These are phyloP conservation scores for Leptomonas pyrrhocoris DNA, from an alignment of 208 protist genomes.

Conservation along the genomic window DNA sequence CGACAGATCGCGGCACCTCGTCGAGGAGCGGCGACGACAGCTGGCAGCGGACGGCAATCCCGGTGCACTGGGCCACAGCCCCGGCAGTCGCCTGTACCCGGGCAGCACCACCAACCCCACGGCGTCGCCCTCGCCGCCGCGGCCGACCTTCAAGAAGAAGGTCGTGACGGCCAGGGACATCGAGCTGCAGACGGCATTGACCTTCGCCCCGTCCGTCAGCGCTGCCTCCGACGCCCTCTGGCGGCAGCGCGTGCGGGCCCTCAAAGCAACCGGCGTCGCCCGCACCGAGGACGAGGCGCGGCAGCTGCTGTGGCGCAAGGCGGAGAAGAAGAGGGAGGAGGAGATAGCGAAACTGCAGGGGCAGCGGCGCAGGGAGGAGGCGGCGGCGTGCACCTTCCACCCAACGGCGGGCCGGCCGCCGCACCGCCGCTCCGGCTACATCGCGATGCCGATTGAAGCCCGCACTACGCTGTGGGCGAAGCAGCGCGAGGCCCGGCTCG, in stretches of 20 bases:
- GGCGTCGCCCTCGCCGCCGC: background rate
- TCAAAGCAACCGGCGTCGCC: conserved; percentile 47
- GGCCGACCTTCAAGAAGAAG: conserved; percentile 32
- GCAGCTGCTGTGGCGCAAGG: conserved; percentile 63
- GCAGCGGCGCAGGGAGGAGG: conserved; percentile 35
- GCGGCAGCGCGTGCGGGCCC: conserved; percentile 43
- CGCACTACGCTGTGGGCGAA: conserved; percentile 55
- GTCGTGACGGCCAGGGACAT: conserved; percentile 41
- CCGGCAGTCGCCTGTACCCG: conserved; percentile 30
- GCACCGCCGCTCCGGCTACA: conserved; percentile 37
- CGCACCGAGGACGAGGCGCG: conserved; percentile 48
- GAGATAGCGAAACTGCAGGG: conserved; percentile 33
- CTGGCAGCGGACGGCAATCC: conserved; percentile 21
- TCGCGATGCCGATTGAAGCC: conserved; percentile 42
- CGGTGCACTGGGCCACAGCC: conserved; percentile 24
- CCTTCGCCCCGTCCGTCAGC: conserved; percentile 58
- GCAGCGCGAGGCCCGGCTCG: conserved; percentile 56
- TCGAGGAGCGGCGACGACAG: conserved; percentile 42
- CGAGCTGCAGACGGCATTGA: conserved; percentile 42
- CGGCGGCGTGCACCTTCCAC: conserved; percentile 68
- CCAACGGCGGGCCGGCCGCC: conserved; percentile 61
- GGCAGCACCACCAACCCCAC: background rate
- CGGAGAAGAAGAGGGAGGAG: conserved; percentile 51
- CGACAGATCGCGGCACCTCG: conserved; percentile 50
- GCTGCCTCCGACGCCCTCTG: conserved; percentile 54